phyloP scores from a whole-genome alignment of 441 rosid species.

The Manihot esculenta region DNA sequence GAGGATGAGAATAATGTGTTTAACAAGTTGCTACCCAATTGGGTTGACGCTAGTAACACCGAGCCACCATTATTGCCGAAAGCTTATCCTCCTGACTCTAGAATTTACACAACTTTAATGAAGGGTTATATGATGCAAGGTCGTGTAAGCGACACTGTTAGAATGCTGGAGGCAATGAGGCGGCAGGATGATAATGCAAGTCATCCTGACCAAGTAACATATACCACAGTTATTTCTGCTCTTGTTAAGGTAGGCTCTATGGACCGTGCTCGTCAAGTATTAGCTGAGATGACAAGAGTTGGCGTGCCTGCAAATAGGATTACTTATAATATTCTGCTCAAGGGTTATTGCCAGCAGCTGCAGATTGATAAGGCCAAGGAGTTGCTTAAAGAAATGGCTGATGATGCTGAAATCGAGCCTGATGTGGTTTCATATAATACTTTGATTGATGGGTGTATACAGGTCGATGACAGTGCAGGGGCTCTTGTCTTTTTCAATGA shows the following conservation, averaged over 20 bases:
- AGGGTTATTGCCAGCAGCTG: conserved; percentile 68
- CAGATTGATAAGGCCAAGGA: conserved; percentile 49
- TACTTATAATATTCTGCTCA: conserved; percentile 84
- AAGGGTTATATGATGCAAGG: conserved; percentile 93
- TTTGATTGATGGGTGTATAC: conserved; percentile 81
- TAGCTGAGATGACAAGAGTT: conserved; percentile 76
- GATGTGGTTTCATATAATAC: conserved; percentile 92
- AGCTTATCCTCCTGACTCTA: conserved; percentile 61
- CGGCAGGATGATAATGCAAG: conserved; percentile 59
- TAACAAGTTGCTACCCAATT: conserved; percentile 69
- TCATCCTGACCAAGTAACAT: conserved; percentile 86
- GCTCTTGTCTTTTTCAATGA: conserved; percentile 80
- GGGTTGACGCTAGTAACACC: conserved; percentile 26
- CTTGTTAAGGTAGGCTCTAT: conserved; percentile 72
- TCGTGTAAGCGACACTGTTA: conserved; percentile 64
- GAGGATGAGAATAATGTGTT: conserved; percentile 39
- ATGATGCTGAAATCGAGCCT: conserved; percentile 56
- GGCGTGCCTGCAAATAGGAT: conserved; percentile 81
- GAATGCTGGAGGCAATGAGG: conserved; percentile 90
- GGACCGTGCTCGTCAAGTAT: conserved; percentile 82
- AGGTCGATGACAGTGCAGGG: conserved; percentile 78
- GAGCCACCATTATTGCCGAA: conserved; percentile 72
- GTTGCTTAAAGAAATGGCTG: conserved; percentile 68
- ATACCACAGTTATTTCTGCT: conserved; percentile 89
- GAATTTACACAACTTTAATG: conserved; percentile 88